Conservation (phyloP, 2,329 filamentous ascomycete genomes). For the Fusarium solani-melongenae region DNA sequence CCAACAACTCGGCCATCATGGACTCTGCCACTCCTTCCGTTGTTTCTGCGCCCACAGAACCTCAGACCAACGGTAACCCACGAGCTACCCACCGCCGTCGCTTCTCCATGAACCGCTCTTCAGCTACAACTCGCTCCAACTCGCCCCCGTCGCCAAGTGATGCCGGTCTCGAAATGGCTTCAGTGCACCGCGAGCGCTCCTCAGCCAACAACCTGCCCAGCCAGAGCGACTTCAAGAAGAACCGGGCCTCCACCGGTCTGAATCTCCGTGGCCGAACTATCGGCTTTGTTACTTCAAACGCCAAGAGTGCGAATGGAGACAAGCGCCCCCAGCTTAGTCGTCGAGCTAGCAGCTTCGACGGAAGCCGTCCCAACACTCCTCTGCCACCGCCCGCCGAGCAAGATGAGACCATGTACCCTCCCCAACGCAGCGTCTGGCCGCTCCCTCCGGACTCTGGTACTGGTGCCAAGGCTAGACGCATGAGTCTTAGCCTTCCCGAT, state of each 20-base stretch:
- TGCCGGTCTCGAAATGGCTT: slow-evolving; percentile 57
- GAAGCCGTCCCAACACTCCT: slow-evolving; percentile 44
- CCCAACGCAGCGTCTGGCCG: slow-evolving; percentile 64
- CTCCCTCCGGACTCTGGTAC: slow-evolving; percentile 76
- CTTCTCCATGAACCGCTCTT: slow-evolving; percentile 60
- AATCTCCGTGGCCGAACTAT: slow-evolving; percentile 60
- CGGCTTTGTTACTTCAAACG: slow-evolving; percentile 56
- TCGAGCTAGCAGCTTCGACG: slow-evolving; percentile 64
- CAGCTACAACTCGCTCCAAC: slow-evolving; percentile 59
- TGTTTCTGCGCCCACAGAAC: slow-evolving; percentile 37
- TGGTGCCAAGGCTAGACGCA: slow-evolving; percentile 80
- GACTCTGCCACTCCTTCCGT: slow-evolving; percentile 43
- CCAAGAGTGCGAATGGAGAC: slow-evolving; percentile 29
- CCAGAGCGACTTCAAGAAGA: slow-evolving; percentile 62
- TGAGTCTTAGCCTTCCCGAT: slow-evolving; percentile 79
- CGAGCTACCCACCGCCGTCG: slow-evolving; percentile 48
- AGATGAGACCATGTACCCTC: slow-evolving; percentile 47
- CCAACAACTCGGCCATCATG: slow-evolving; percentile 30
- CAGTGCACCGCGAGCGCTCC: slow-evolving; percentile 39
- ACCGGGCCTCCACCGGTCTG: slow-evolving; percentile 62
- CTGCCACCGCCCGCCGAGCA: slow-evolving; percentile 26
- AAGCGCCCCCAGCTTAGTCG: slow-evolving; percentile 41
- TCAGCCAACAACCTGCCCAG: slow-evolving; percentile 52
- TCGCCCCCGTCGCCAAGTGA: slow-evolving; percentile 61
- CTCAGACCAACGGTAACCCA: slow-evolving; percentile 45